Conservation (phyloP, 768 basidiomycete genomes). For the Boletus vinaceobasis region DNA sequence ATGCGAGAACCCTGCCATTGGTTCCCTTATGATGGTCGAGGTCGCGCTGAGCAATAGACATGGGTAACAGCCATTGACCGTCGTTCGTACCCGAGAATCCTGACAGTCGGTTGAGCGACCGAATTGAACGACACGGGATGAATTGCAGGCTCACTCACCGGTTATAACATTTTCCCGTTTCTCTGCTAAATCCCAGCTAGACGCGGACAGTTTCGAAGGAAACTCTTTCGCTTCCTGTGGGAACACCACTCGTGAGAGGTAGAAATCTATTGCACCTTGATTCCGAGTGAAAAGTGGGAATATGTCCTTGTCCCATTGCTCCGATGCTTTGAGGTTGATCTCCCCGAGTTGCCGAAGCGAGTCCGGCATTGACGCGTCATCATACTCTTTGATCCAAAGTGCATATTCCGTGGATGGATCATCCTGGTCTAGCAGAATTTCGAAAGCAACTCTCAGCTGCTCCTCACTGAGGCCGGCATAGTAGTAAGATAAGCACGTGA, state of each 20-base stretch:
- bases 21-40: too few relatives aligned
- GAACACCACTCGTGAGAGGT: conserved; percentile 44
- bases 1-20: too few relatives aligned
- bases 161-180: conserved; percentile 17
- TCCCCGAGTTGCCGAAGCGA: background rate
- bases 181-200: conserved; percentile 50
- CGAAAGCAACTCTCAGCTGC: background rate
- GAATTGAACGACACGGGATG: too few relatives aligned
- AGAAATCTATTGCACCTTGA: conserved; percentile 41
- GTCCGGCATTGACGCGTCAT: background rate
- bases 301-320: conserved; percentile 2
- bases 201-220: conserved; percentile 39
- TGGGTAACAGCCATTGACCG: too few relatives aligned
- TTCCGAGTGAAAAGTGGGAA: conserved; percentile 3
- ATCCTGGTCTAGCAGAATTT: conserved; percentile 1
- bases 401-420: conserved; percentile 2
- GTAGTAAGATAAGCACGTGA: conserved; percentile 34
- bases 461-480: conserved; percentile 14
- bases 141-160: conserved; percentile 1
- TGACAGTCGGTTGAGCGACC: too few relatives aligned
- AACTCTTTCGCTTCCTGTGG: conserved; percentile 50
- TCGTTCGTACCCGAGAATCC: too few relatives aligned
- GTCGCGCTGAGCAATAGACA: too few relatives aligned
- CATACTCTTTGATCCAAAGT: background rate
- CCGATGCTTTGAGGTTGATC: conserved; percentile 3